phyloP scores from a whole-genome alignment of 2,329 filamentous ascomycete species.

The Botrytis aclada region DNA sequence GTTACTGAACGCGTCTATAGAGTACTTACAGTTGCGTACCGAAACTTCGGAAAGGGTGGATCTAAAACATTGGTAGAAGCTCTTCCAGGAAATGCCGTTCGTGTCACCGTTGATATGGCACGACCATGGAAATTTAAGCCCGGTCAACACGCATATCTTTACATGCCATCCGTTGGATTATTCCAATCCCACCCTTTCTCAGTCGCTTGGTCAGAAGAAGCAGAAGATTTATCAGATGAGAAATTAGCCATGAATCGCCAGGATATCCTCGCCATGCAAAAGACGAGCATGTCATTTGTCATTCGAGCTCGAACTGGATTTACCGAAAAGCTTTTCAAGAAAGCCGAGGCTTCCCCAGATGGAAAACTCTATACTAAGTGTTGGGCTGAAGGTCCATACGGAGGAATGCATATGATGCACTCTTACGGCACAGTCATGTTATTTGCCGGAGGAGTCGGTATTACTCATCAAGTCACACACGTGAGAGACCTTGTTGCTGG shows the following conservation, averaged over 20 bases:
- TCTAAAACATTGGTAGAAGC: slow-evolving; percentile 70
- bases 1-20: slow-evolving; percentile 59
- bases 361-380: slow-evolving; percentile 62
- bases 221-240: slow-evolving; percentile 48
- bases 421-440: slow-evolving; percentile 77
- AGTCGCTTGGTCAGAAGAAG: slow-evolving; percentile 72
- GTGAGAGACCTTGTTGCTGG: slow-evolving; percentile 69
- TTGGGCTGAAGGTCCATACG: slow-evolving; percentile 74
- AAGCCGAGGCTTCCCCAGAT: slow-evolving; percentile 58
- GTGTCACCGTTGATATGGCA: slow-evolving; percentile 70
- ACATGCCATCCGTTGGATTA: slow-evolving; percentile 68
- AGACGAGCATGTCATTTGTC: slow-evolving; percentile 66
- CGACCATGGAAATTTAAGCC: slow-evolving; percentile 74
- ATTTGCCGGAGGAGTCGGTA: slow-evolving; percentile 77
- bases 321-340: slow-evolving; percentile 66
- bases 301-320: slow-evolving; percentile 72
- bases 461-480: slow-evolving; percentile 76
- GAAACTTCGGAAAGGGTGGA: slow-evolving; percentile 64
- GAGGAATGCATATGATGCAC: slow-evolving; percentile 65
- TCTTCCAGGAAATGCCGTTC: slow-evolving; percentile 70
- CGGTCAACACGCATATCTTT: slow-evolving; percentile 76
- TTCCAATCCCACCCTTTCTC: slow-evolving; percentile 80
- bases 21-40: slow-evolving; percentile 57
- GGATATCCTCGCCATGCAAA: slow-evolving; percentile 58
- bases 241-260: slow-evolving; percentile 59